Evolutionary conservation across 768 basidiomycete species (phyloP).

Genomic region (Cyclocybe aegerita): DNA sequence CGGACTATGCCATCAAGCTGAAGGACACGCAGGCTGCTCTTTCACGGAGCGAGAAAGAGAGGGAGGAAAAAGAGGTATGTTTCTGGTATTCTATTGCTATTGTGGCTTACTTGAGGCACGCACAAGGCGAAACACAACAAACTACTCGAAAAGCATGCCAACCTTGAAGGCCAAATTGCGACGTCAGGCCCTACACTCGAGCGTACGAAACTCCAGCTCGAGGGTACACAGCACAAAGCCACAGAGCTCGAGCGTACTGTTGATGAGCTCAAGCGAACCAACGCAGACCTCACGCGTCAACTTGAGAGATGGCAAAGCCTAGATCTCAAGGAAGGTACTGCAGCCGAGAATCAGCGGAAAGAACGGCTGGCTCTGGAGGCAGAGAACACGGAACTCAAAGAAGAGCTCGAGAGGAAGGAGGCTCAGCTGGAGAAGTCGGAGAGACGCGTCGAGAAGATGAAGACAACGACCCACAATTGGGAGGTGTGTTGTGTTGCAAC

Average conservation of each 20-base stretch:
- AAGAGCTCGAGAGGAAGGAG: slow-evolving; percentile 31
- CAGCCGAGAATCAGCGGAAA: slow-evolving; percentile 55
- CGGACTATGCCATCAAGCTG: slow-evolving; percentile 33
- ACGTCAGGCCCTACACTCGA: slow-evolving; percentile 52
- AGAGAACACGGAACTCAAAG: slow-evolving; percentile 46
- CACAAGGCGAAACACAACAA: slow-evolving; percentile 34
- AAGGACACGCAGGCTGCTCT: slow-evolving; percentile 40
- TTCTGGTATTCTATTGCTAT: neutral
- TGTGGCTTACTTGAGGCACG: neutral
- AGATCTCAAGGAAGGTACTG: slow-evolving; percentile 62
- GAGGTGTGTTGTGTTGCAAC: slow-evolving; percentile 32
- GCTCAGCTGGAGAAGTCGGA: slow-evolving; percentile 42
- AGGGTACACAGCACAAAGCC: slow-evolving; percentile 51
- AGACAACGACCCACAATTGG: slow-evolving; percentile 40
- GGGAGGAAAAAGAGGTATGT: slow-evolving; percentile 46
- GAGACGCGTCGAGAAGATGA: slow-evolving; percentile 40
- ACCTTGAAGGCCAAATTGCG: slow-evolving; percentile 45
- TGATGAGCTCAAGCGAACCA: slow-evolving; percentile 57
- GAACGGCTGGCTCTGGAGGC: slow-evolving; percentile 57
- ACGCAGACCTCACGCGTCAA: slow-evolving; percentile 57
- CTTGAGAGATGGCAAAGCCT: slow-evolving; percentile 67
- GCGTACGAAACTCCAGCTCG: slow-evolving; percentile 56
- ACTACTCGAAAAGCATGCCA: slow-evolving; percentile 51
- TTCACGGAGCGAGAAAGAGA: slow-evolving; percentile 38
- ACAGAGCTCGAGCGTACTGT: slow-evolving; percentile 55